A percentile compares a stretch with the other conserved stretches of the same genome.
Evolutionary conservation across 225 moss, liverwort and hornwort genomes (phyloP).

Genomic region (Marchantia polymorpha): DNA sequence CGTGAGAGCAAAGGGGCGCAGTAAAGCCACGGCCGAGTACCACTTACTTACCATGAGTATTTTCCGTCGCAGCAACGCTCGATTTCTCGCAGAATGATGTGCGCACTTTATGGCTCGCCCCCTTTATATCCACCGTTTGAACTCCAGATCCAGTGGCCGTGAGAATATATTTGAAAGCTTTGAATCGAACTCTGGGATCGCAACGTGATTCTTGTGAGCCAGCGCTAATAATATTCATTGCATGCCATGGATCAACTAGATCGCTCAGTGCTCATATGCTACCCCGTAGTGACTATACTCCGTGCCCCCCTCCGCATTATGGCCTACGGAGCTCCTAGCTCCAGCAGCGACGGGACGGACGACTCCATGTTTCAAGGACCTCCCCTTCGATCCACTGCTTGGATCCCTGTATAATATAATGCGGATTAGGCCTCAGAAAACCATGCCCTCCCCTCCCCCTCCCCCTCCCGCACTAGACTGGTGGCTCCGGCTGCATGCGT

Average conservation of each 20-base stretch:
- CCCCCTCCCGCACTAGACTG: too few relatives aligned
- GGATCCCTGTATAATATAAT: background rate
- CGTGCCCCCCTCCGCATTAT: background rate
- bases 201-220: background rate
- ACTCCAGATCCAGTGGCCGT: background rate
- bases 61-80: background rate
- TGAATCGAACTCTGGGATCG: background rate
- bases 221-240: background rate
- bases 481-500: too few relatives aligned
- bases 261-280: background rate
- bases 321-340: background rate
- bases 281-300: background rate
- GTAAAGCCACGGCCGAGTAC: background rate
- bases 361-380: background rate
- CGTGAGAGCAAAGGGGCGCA: background rate
- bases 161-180: background rate
- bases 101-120: background rate
- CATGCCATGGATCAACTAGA: background rate
- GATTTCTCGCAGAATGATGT: background rate
- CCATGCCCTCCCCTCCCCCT: too few relatives aligned
- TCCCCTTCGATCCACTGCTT: background rate
- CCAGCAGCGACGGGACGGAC: background rate
- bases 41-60: background rate
- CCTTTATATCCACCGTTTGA: background rate
- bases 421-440: background rate